These are phyloP conservation scores for Adansonia grandidieri DNA, from an alignment of 441 rosid species.

Conservation along the genomic window DNA sequence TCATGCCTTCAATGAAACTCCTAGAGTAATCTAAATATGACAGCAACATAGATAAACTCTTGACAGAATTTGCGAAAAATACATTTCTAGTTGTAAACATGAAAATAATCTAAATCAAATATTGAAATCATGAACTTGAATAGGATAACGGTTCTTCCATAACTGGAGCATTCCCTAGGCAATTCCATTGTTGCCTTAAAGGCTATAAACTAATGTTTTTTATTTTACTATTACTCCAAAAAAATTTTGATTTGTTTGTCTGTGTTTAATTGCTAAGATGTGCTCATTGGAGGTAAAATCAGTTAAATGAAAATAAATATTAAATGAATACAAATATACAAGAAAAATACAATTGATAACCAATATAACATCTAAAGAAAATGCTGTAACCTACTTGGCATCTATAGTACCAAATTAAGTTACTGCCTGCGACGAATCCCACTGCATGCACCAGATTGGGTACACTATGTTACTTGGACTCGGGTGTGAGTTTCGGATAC, in stretches of 20 bases:
- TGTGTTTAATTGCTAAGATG: background rate
- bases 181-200: background rate
- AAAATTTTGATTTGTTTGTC: background rate
- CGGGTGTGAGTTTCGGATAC: no score
- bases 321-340: background rate
- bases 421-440: background rate
- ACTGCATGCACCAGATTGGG: background rate
- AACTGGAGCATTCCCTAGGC: background rate
- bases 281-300: background rate
- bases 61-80: background rate
- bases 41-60: background rate
- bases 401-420: background rate
- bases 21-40: background rate
- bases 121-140: no score
- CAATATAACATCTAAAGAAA: background rate
- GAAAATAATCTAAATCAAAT: background rate
- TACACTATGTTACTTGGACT: no score
- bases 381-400: background rate
- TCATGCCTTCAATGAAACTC: background rate
- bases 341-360: background rate
- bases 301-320: background rate
- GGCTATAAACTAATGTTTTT: background rate
- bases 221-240: background rate
- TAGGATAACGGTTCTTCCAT: background rate
- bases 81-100: background rate